Base-by-base conservation (phyloP, 306 rosid genomes). In the Glycine latifolia region DNA sequence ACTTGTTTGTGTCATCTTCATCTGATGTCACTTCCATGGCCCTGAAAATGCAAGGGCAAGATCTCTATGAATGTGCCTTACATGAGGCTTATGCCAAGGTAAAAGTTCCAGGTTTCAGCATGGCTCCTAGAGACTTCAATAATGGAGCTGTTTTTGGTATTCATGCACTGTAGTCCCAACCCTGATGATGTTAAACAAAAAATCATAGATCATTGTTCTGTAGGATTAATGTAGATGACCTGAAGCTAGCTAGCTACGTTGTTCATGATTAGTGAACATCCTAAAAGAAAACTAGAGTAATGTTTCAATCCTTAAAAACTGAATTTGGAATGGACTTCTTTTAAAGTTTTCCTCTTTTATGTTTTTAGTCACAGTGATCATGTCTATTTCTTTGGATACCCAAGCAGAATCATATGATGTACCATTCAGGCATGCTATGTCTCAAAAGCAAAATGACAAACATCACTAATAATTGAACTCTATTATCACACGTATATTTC, bases 61-160 rank as follows among this genome's bases (percentile, higher is more conserved):
- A 86, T 75, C 85, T 91, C 26, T 84, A 83, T 73, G 90, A 82
- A 4, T 82, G 82, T 70, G 85, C 85, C 74, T 81, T 73, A 12
- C 89, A 85, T 83, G 92, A 91, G 74, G 88, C 92, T 85, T 89
- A 71, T 60, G 48, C 90, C 62, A 87, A 69, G 83, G 83, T 65
- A 71, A 85, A 55, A 67, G 78, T 31, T 75, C 89, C 60, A 33
- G 83, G 87, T 87, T 89, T 84, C 79, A 73, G 85, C 26, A 53
- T 79, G 52, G 82, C 86, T 61, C 75, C 89, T 68, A 89, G 66
- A 79, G 95, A 86, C 83, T 84, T 81, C 87, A 86, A 88, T 73
- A 78, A 87, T 76, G 79, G 76, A 72, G 84, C 70, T 59, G 81
- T 35, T 49, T 59, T 62, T 69, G 84, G 86, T 41, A 82, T 76